Evolutionary conservation across 164 flowering plant genomes (phyloP), one percentile per base, ranked within the genome.

Genomic region (Chimonanthus praecox): DNA sequence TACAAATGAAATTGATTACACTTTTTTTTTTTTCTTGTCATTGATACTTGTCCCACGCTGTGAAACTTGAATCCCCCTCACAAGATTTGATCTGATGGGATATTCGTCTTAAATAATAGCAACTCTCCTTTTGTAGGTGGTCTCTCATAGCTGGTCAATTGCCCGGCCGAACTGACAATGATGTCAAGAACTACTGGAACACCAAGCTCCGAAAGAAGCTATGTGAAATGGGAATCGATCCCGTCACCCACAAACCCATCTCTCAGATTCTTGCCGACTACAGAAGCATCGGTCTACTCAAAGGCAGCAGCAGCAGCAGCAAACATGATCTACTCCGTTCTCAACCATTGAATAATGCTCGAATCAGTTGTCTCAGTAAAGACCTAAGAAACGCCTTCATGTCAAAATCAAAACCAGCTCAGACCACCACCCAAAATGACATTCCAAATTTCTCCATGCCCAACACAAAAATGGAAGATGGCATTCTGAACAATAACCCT

Each of bases 171-270:
- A 91, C 97, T 49, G 98, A 94, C 58, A 91, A 85, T 74, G 98
- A 94, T 65, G 91, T 94, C 33, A 94, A 91, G 80, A 94, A 85
- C 78, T 77, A 85, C 79, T 91, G 97, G 97, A 94, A 91, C 90
- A 84, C 91, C 2, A 91, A 87, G 75, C 83, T 94, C 68, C 80
- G 78, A 71, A 94, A 90, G 87, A 89, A 88, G 87, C 92, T 94
- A 3, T 46, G 76, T 0, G 87, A 87, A 44, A 90, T 84, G 90
- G 97, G 97, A n/a, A 91, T 94, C 8, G 95, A 94, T 67, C 98
- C 88, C 0, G 90, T 94, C 45, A 94, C 98, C 4, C 98, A 94
- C 72, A 90, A 80, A 75, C 97, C 98, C 21, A 85, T 91, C 80
- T 91, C 97, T 61, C 92, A 94, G 68, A 82, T 94, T 78, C 80